These are phyloP conservation scores for Ceratobasidium papillatum DNA, from an alignment of 1,284 basidiomycete species.

Conservation along the genomic window DNA sequence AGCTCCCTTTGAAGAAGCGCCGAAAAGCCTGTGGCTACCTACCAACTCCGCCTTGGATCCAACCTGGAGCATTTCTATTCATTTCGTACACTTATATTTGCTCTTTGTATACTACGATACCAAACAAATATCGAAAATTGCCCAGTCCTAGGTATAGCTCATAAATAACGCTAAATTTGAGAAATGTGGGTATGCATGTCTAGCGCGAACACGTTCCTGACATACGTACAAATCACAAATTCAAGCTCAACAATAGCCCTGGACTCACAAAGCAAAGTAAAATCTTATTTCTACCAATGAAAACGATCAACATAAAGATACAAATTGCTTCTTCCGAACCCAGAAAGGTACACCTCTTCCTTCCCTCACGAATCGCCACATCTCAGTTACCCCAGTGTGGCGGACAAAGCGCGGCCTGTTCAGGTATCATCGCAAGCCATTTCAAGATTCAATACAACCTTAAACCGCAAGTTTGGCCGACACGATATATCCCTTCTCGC, in stretches of 20 bases:
- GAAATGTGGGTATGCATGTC: too few relatives aligned
- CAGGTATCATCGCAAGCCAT: neutral
- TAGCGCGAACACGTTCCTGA: too few relatives aligned
- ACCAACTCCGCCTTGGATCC: too few relatives aligned
- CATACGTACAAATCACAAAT: neutral
- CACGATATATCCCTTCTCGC: conserved; percentile 45
- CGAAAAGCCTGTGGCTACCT: neutral
- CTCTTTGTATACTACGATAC: too few relatives aligned
- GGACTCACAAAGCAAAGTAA: neutral
- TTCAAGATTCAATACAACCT: neutral
- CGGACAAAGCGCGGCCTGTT: neutral
- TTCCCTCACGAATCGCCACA: neutral
- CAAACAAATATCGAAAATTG: too few relatives aligned
- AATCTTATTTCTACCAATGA: neutral
- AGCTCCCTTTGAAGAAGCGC: neutral
- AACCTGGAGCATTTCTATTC: too few relatives aligned
- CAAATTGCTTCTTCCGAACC: neutral
- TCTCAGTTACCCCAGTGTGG: too few relatives aligned
- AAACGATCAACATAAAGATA: conserved; percentile 25
- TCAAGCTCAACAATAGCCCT: neutral
- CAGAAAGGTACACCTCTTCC: neutral
- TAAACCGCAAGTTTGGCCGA: conserved; percentile 34
- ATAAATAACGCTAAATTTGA: too few relatives aligned
- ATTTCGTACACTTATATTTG: too few relatives aligned
- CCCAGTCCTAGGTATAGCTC: too few relatives aligned